Percentiles rank a stretch among this genome's conserved stretches.
Conservation (phyloP, 2,329 filamentous ascomycete species). For the Arachnomyces sp. region DNA sequence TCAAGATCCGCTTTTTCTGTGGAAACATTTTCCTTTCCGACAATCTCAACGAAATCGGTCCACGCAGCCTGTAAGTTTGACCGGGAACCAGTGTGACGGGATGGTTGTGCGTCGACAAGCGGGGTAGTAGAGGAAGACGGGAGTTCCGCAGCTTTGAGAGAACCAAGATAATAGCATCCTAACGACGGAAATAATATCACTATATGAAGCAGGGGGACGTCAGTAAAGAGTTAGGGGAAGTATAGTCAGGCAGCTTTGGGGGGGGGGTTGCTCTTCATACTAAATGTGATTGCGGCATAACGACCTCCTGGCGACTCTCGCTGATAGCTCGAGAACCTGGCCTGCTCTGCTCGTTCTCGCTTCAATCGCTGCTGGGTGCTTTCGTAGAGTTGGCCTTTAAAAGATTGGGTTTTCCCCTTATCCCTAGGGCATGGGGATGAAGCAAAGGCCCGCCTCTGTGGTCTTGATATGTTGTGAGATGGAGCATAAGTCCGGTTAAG, state of each 20-base stretch:
- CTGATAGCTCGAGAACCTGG: slow-evolving; percentile 40
- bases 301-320: slow-evolving; percentile 32
- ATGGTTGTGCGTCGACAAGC: slow-evolving; percentile 41
- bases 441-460: no score
- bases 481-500: no score
- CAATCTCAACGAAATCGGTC: slow-evolving; percentile 54
- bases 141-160: slow-evolving; percentile 39
- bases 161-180: slow-evolving; percentile 51
- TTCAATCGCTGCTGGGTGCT: slow-evolving; percentile 53
- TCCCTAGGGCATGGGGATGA: no score
- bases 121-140: slow-evolving; percentile 50
- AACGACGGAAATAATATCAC: slow-evolving; percentile 45
- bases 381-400: slow-evolving; percentile 56
- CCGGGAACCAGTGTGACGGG: slow-evolving; percentile 49
- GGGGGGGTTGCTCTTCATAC: slow-evolving; percentile 13
- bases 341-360: slow-evolving; percentile 52
- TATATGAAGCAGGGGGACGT: slow-evolving; percentile 18
- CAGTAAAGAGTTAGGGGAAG: not conserved
- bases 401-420: slow-evolving; percentile 19
- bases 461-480: no score
- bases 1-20: slow-evolving; percentile 48
- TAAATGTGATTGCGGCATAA: slow-evolving; percentile 29
- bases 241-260: slow-evolving; percentile 1
- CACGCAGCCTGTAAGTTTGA: slow-evolving; percentile 58
- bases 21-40: slow-evolving; percentile 58